Evolutionary conservation across 106 monocot species (phyloP), one percentile per base, ranked within the genome.

Genomic region (Dioscorea alata): DNA sequence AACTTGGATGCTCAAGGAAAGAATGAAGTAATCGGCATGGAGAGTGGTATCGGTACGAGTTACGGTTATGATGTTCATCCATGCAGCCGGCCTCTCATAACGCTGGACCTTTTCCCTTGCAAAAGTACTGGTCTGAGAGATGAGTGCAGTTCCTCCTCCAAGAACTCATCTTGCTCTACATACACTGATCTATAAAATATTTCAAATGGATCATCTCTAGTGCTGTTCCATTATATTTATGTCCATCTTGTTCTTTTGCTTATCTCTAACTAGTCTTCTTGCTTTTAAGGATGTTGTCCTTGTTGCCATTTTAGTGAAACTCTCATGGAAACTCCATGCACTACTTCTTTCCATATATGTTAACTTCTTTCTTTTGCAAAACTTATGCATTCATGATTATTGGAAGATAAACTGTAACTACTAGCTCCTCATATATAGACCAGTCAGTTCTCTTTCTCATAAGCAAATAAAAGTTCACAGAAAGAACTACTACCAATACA

Each of bases 51-150:
- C 3, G 2, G 18, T 66, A 14, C 68, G 59, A 12, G 57, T 68
- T 69, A 50, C 31, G 57, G 64, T 13, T 61, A 49, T 49, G 79
- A 42, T 49, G 59, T 61, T 23, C 8, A 16, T 61, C 2, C 69
- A 13, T 81, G 75, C 63, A 75, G 74, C 78, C 51, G 69, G 65
- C 74, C 81, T 69, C 77, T 79, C 24, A 82, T 53, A 73, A 91
- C 90, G 53, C 73, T 91, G 53, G 90, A 91, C 48, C 86, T 91
- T 50, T 91, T 91, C 79, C 90, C 90, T 14, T 74, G 75, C 25
- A 81, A 74, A 52, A 86, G 73, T 76, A 81, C 67, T 53, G 81
- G 83, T n/a, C 73, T 81, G 51, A 79, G 68, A 60, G 86, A 81
- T 35, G 86, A 81, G 50, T 81, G 81, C 61, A 77, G 74, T 74